phyloP scores from a whole-genome alignment of 306 rosid species.

The Herpetospermum pedunculosum region DNA sequence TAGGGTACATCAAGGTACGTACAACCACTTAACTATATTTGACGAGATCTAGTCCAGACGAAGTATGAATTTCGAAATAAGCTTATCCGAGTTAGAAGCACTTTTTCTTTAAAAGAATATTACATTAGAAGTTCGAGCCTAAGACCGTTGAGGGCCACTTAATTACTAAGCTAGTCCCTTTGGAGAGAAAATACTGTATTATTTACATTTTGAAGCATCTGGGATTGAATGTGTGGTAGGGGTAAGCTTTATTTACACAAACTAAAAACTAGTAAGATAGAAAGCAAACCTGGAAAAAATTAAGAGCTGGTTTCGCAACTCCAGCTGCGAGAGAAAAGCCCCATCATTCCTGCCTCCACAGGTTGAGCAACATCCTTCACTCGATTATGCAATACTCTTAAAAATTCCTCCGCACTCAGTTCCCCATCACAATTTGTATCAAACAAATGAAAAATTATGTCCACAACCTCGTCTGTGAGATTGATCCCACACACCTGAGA shows the following conservation, averaged over 20 bases:
- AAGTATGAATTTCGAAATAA: background rate
- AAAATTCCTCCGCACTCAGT: slow-evolving; percentile 53
- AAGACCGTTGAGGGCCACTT: background rate
- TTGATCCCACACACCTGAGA: slow-evolving; percentile 63
- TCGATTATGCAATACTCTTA: slow-evolving; percentile 45
- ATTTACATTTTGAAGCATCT: background rate
- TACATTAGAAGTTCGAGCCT: background rate
- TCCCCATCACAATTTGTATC: slow-evolving; percentile 61
- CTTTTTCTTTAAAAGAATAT: background rate
- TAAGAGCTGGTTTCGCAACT: slow-evolving; percentile 9
- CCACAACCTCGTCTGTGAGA: slow-evolving; percentile 49
- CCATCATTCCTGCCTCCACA: slow-evolving; percentile 37
- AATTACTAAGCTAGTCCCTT: background rate
- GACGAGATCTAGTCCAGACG: background rate
- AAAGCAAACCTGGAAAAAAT: slow-evolving; percentile 5
- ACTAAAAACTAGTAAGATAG: background rate
- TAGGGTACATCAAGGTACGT: too few species aligned
- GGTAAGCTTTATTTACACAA: background rate
- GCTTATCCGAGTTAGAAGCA: background rate
- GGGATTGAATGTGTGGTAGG: background rate
- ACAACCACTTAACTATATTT: background rate
- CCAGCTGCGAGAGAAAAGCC: slow-evolving; percentile 31
- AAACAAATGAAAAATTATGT: slow-evolving; percentile 62
- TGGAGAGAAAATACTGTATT: background rate
- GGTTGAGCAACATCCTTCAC: slow-evolving; percentile 61